phyloP scores from a whole-genome alignment of 176 grass and related monocot genomes.

The Stipa capillata region DNA sequence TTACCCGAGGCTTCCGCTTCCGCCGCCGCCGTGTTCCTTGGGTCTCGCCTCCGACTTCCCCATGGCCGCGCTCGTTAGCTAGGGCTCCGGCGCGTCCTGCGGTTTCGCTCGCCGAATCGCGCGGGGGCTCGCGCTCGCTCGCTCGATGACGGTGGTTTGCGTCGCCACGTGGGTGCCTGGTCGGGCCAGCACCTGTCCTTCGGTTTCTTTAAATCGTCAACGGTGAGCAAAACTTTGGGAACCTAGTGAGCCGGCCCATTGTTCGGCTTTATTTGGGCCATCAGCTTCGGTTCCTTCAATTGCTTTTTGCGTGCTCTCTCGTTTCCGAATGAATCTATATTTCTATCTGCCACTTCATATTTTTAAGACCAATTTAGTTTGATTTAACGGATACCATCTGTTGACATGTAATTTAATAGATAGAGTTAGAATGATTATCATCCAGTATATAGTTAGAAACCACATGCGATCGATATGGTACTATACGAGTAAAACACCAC shows the following conservation, averaged over 20 bases:
- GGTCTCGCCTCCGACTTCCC: constrained; percentile 27
- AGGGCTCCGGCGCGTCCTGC: background rate
- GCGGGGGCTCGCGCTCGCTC: background rate
- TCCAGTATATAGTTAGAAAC: no score
- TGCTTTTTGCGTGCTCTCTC: no score
- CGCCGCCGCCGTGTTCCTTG: constrained; percentile 29
- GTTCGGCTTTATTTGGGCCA: background rate
- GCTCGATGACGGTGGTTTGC: background rate
- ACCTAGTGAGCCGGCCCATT: background rate
- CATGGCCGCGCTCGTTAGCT: background rate
- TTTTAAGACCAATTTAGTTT: no score
- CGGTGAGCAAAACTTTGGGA: background rate
- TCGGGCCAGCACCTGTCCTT: background rate
- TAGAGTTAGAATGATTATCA: no score
- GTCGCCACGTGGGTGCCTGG: background rate
- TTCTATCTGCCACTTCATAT: no score
- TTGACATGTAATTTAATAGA: no score
- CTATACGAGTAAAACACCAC: no score
- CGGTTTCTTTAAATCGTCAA: background rate
- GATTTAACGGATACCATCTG: no score
- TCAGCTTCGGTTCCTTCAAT: no score
- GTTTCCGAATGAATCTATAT: no score
- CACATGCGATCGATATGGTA: no score
- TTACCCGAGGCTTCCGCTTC: constrained; percentile 35
- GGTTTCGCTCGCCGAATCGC: background rate